Evolutionary conservation across 2,329 filamentous ascomycete genomes (phyloP), one percentile per base, ranked within the genome.

Genomic region (Nothophaeocryptopus gaeumannii): DNA sequence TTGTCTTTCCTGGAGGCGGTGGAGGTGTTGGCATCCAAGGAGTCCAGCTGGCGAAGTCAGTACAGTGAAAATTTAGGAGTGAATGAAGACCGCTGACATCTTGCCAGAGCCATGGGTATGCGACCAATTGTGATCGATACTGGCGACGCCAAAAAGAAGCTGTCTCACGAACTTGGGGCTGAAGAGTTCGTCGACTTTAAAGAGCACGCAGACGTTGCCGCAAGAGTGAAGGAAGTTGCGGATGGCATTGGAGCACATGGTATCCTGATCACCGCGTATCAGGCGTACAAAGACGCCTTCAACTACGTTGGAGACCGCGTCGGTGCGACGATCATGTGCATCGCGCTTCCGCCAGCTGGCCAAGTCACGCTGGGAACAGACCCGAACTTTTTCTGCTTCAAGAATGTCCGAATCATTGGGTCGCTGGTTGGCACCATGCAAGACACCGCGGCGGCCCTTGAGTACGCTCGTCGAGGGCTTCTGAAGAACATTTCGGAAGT

Each of bases 21-120:
- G 74, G 79, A 8, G 79, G 75, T 16, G 76, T 82, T 4, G 79
- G 79, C 5, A 77, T 81, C 48, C 78, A 81, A 56, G 79, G 79
- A 8, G 73, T 82, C 2, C 79, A 58, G 16, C 51, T 58, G 2
- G 55, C 55, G 4, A 57, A 57, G 45, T 51, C 29, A 50, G 47
- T 39, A 15, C 11, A n/a, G 8, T 13, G 13, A 7, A n/a, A 14
- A 9, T 33, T 33, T 11, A 8, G 4, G 11, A 29, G 10, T 11
- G 13, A 11, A 2, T 16, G 15, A n/a, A n/a, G 14, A 31, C 32
- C 26, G n/a, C 47, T 53, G 30, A 51, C 13, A 7, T 9, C 12
- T 3, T 35, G 7, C 3, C 52, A 62, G 61, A 44, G 77, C 78
- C 2, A 80, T 81, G 76, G 79, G 79, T 1, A 74, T 81, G 64